Evolutionary conservation across 768 basidiomycete species (phyloP).

Genomic region (Suillus tomentosus): DNA sequence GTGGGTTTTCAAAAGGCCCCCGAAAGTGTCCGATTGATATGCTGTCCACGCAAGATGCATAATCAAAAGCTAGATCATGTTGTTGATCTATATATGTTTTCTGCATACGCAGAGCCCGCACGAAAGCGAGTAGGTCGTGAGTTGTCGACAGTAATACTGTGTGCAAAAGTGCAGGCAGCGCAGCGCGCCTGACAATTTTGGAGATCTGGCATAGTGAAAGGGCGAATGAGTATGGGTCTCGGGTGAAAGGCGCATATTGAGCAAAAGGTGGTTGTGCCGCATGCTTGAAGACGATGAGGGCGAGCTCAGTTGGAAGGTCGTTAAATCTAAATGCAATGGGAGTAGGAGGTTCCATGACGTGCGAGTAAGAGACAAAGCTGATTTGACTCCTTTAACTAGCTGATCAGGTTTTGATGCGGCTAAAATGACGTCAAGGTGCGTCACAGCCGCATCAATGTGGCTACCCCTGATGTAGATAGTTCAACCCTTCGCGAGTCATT

Average conservation of each 20-base stretch:
- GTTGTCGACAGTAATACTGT: not conserved
- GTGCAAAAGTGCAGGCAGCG: slow-evolving; percentile 37
- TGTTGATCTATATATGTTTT: slow-evolving; percentile 6
- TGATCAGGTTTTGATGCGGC: no score
- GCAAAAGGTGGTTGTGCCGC: slow-evolving; percentile 29
- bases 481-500: not conserved
- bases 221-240: slow-evolving; percentile 25
- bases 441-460: no score
- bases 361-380: not conserved
- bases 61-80: slow-evolving; percentile 37
- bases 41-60: slow-evolving; percentile 31
- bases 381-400: not conserved
- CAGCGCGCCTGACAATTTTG: slow-evolving; percentile 29
- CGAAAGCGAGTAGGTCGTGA: slow-evolving; percentile 23
- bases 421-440: no score
- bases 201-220: slow-evolving; percentile 39
- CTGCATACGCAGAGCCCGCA: slow-evolving; percentile 34
- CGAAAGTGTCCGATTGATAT: slow-evolving; percentile 34
- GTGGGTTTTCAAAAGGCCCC: slow-evolving; percentile 10
- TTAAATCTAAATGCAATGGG: slow-evolving; percentile 21
- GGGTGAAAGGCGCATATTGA: not conserved
- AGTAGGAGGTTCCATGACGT: not conserved
- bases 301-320: slow-evolving; percentile 37
- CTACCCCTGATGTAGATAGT: no score
- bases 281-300: slow-evolving; percentile 35